phyloP scores from a whole-genome alignment of 192 early-diverging fungal species.

The Coemansia reversa region DNA sequence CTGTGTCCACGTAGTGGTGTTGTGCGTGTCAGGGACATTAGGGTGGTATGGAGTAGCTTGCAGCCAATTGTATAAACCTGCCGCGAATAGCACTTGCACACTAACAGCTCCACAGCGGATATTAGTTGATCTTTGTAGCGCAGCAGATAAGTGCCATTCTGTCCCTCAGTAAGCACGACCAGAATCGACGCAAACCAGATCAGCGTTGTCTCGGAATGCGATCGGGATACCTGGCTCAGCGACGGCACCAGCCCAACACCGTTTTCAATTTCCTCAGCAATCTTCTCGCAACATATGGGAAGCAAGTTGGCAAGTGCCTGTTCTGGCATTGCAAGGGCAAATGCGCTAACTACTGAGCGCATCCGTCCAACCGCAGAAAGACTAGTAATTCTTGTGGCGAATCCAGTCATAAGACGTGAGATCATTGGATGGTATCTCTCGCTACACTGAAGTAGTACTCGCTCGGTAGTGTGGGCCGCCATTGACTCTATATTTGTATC shows the following conservation, averaged over 20 bases:
- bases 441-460: constrained; percentile 47
- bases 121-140: constrained; percentile 25
- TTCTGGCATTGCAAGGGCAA: constrained; percentile 41
- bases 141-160: constrained; percentile 28
- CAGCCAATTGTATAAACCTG: constrained; percentile 37
- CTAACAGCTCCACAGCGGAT: constrained; percentile 23
- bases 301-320: constrained; percentile 31
- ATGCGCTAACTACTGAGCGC: constrained; percentile 35
- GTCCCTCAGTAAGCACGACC: constrained; percentile 19
- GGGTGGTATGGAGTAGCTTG: constrained; percentile 17
- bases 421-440: constrained; percentile 52
- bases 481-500: constrained; percentile 30
- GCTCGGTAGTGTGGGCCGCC: constrained; percentile 31
- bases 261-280: constrained; percentile 44
- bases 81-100: constrained; percentile 35
- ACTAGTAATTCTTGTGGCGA: constrained; percentile 45
- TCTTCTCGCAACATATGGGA: constrained; percentile 42
- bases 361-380: constrained; percentile 43
- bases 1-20: constrained; percentile 27
- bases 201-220: constrained; percentile 51
- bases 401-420: constrained; percentile 42
- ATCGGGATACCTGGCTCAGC: constrained; percentile 32
- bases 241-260: constrained; percentile 42
- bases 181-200: constrained; percentile 48
- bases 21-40: constrained; percentile 17